phyloP scores from a whole-genome alignment of 257 asterid species.

The Henckelia pumila region DNA sequence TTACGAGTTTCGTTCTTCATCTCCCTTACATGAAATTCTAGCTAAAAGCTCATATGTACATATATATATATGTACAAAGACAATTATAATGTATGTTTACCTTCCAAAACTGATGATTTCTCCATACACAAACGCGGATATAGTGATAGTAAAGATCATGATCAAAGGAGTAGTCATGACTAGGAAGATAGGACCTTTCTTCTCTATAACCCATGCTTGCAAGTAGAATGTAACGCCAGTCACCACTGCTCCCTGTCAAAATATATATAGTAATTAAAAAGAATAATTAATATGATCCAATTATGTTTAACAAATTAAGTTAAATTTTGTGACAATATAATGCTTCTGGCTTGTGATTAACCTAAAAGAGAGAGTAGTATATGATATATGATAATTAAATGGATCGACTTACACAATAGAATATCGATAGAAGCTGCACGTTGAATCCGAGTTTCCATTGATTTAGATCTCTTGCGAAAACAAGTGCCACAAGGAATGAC shows the following conservation, averaged over 20 bases:
- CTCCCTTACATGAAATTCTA: background rate
- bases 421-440: constrained; percentile 52
- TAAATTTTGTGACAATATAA: no score
- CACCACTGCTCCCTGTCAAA: constrained; percentile 68
- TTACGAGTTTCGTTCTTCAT: no score
- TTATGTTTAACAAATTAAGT: background rate
- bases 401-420: constrained; percentile 62
- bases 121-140: constrained; percentile 65
- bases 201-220: constrained; percentile 85
- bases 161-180: constrained; percentile 73
- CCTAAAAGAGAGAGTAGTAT: no score
- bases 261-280: background rate
- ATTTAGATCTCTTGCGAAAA: constrained; percentile 52
- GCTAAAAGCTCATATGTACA: no score
- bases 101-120: constrained; percentile 71
- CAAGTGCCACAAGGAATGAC: constrained; percentile 56
- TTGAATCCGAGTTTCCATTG: constrained; percentile 78
- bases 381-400: no score
- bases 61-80: no score
- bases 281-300: no score
- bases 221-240: constrained; percentile 76
- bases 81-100: constrained; percentile 29
- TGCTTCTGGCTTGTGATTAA: no score
- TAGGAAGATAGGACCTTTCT: constrained; percentile 81
- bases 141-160: constrained; percentile 48